Evolutionary conservation across 768 basidiomycete genomes (phyloP).

Genomic region (Lentinula sp.): DNA sequence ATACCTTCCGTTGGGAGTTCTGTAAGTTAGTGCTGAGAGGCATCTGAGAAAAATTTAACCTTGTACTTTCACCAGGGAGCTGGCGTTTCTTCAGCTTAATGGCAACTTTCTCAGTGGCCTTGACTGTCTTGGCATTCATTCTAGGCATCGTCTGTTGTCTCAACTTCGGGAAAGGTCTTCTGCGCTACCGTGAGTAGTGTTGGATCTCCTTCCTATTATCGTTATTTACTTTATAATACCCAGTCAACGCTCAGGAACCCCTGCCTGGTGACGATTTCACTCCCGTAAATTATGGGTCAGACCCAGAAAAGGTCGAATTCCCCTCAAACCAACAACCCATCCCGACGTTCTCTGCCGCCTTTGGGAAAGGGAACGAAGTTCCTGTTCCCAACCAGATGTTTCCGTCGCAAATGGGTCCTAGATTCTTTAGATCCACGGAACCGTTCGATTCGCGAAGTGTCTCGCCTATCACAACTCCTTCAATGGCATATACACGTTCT

Average conservation of each 20-base stretch:
- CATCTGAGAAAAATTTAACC: background rate
- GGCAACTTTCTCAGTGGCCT: slow-evolving; percentile 47
- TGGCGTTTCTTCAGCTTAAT: slow-evolving; percentile 75
- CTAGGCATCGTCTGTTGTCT: slow-evolving; percentile 62
- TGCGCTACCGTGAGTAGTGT: slow-evolving; percentile 51
- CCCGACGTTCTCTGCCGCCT: slow-evolving; percentile 45
- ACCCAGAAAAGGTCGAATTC: slow-evolving; percentile 58
- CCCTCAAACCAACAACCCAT: slow-evolving; percentile 46
- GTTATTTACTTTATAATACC: slow-evolving; percentile 7
- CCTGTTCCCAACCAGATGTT: slow-evolving; percentile 33
- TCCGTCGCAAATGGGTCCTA: slow-evolving; percentile 35
- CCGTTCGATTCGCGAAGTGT: slow-evolving; percentile 30
- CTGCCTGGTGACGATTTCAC: slow-evolving; percentile 38
- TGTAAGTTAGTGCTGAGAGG: slow-evolving; percentile 1
- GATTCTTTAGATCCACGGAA: slow-evolving; percentile 38
- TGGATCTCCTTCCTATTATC: background rate
- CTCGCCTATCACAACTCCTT: slow-evolving; percentile 23
- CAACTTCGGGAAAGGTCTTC: slow-evolving; percentile 76
- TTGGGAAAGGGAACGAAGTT: slow-evolving; percentile 26
- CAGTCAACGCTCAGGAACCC: slow-evolving; percentile 53
- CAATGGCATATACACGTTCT: slow-evolving; percentile 29
- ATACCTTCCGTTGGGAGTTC: slow-evolving; percentile 74
- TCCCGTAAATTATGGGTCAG: slow-evolving; percentile 20
- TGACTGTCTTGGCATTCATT: slow-evolving; percentile 49
- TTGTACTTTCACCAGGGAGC: slow-evolving; percentile 20